Conservation (phyloP, 2,329 filamentous ascomycete species). For the Stemphylium lycopersici region DNA sequence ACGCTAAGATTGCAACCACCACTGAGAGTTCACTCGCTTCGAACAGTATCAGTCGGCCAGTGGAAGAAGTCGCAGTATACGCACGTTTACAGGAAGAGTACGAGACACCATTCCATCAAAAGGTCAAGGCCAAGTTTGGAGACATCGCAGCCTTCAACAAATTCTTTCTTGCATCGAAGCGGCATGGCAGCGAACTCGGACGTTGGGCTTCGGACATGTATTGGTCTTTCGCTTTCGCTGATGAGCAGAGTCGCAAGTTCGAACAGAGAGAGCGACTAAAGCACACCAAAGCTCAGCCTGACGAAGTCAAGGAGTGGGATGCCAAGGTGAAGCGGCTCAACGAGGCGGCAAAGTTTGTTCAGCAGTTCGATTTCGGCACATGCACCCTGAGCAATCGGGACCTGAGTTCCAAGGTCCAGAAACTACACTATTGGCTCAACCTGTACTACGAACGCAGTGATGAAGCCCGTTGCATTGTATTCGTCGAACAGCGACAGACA, state of each 20-base stretch:
- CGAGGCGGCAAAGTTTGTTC: slow-evolving; percentile 63
- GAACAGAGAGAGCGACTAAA: slow-evolving; percentile 60
- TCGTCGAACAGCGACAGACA: slow-evolving; percentile 79
- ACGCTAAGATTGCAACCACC: slow-evolving; percentile 83
- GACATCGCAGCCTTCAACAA: slow-evolving; percentile 60
- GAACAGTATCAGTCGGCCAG: slow-evolving; percentile 64
- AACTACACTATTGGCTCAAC: slow-evolving; percentile 66
- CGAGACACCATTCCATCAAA: slow-evolving; percentile 68
- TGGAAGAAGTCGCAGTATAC: slow-evolving; percentile 64
- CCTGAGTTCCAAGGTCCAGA: slow-evolving; percentile 75
- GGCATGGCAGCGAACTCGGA: slow-evolving; percentile 72
- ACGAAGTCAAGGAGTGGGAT: slow-evolving; percentile 53
- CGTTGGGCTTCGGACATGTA: slow-evolving; percentile 83
- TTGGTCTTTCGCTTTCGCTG: slow-evolving; percentile 73
- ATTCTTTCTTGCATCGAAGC: slow-evolving; percentile 64
- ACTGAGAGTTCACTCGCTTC: slow-evolving; percentile 65
- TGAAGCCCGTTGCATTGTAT: slow-evolving; percentile 79
- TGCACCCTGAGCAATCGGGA: slow-evolving; percentile 47
- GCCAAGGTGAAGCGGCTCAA: slow-evolving; percentile 62
- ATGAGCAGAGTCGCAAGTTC: slow-evolving; percentile 66
- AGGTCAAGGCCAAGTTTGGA: slow-evolving; percentile 61
- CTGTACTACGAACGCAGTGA: slow-evolving; percentile 66
- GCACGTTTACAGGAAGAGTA: slow-evolving; percentile 60
- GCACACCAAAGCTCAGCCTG: slow-evolving; percentile 36
- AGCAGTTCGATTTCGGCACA: slow-evolving; percentile 56